A percentile compares a stretch with the other conserved stretches of the same genome.
Evolutionary conservation across 495 filamentous ascomycete genomes (phyloP).

Genomic region (Rostrohypoxylon terebratum): DNA sequence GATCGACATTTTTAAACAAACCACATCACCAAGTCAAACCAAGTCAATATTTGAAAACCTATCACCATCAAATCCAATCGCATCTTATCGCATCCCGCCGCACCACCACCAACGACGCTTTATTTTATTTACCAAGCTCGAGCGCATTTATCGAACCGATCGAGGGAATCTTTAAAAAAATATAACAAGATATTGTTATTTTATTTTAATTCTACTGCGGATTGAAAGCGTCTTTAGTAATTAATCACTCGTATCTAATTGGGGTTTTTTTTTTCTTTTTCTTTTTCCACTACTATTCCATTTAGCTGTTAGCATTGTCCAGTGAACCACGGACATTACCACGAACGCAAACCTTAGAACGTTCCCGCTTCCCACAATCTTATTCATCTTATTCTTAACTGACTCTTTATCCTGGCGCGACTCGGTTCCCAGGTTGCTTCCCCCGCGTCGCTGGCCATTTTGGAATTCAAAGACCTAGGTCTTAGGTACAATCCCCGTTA

Average conservation of each 20-base stretch:
- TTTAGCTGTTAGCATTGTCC: too few relatives aligned
- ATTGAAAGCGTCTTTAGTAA: neutral
- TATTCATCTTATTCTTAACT: neutral
- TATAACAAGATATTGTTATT: neutral
- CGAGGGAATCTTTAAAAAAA: neutral
- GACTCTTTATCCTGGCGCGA: conserved; percentile 27
- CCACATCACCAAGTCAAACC: conserved; percentile 47
- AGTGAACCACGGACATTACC: neutral
- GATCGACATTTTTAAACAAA: conserved; percentile 47
- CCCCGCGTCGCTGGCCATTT: conserved; percentile 24
- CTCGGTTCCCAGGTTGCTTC: conserved; percentile 29
- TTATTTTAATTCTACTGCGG: neutral
- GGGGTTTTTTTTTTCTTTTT: neutral
- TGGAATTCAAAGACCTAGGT: too few relatives aligned
- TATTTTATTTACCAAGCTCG: neutral
- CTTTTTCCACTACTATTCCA: neutral
- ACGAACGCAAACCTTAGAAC: neutral
- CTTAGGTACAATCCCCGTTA: conserved; percentile 18
- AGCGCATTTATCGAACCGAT: neutral
- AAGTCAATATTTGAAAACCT: conserved; percentile 46
- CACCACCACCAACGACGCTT: conserved; percentile 5
- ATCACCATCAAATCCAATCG: conserved; percentile 18
- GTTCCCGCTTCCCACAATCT: neutral
- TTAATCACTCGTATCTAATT: neutral
- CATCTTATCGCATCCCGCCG: conserved; percentile 19